phyloP scores from a whole-genome alignment of 768 basidiomycete genomes.

The Neoboletus brunneissimus region DNA sequence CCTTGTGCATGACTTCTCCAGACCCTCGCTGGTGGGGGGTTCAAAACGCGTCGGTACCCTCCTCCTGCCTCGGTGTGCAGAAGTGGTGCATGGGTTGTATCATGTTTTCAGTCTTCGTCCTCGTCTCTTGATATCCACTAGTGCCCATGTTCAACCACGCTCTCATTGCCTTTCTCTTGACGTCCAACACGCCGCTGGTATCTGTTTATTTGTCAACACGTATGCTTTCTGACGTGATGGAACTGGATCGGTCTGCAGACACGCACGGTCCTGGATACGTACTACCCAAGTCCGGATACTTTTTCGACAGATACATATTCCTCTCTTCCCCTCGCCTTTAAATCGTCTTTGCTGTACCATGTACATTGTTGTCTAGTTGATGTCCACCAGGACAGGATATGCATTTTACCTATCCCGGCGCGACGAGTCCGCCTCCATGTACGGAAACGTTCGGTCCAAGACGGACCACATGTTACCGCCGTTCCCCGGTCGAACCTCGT shows the following conservation, averaged over 20 bases:
- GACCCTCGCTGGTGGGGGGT: slow-evolving; percentile 50
- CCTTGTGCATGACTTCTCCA: slow-evolving; percentile 54
- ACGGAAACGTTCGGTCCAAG: not conserved
- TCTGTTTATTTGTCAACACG: too few species aligned
- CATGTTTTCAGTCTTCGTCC: not conserved
- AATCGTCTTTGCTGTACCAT: not conserved
- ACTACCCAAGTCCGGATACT: not conserved
- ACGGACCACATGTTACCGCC: not conserved
- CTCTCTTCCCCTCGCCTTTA: not conserved
- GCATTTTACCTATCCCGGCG: not conserved
- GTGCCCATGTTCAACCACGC: not conserved
- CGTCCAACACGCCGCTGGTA: too few species aligned
- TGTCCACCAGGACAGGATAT: not conserved
- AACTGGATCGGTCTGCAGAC: slow-evolving; percentile 7
- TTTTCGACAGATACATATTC: not conserved
- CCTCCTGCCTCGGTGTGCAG: slow-evolving; percentile 63
- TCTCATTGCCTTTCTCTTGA: not conserved
- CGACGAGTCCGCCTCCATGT: not conserved
- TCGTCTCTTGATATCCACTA: not conserved
- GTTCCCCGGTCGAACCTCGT: slow-evolving; percentile 1
- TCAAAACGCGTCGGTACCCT: slow-evolving; percentile 7
- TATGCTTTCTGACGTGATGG: not conserved
- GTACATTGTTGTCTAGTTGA: not conserved
- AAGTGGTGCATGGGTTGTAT: slow-evolving; percentile 43
- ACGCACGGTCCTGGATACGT: not conserved